Evolutionary conservation across 352 stramenopile genomes (phyloP).

Genomic region (Globisporangium cylindrosporum): DNA sequence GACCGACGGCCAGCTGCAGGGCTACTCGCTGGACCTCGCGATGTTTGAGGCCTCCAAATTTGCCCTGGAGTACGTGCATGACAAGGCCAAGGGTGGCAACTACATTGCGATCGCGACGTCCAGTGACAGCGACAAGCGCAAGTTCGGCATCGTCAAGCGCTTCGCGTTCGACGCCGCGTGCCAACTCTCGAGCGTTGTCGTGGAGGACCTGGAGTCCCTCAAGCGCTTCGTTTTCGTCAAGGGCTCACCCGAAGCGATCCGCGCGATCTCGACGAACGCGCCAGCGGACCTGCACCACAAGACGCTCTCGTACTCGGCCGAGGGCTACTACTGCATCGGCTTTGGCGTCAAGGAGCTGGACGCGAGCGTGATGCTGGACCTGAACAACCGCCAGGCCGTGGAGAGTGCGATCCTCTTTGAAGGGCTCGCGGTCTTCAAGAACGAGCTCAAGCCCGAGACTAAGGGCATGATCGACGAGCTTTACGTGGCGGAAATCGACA

Average conservation of each 20-base stretch:
- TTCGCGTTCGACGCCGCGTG: conserved; percentile 48
- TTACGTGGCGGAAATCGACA: conserved; percentile 34
- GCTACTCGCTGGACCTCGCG: conserved; percentile 45
- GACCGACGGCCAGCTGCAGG: conserved; percentile 29
- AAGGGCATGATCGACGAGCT: conserved; percentile 66
- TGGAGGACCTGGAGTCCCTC: conserved; percentile 34
- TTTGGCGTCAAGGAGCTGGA: conserved; percentile 34
- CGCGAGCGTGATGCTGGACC: conserved; percentile 10
- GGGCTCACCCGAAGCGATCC: conserved; percentile 33
- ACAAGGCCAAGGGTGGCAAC: conserved; percentile 17
- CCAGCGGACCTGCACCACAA: conserved; percentile 27
- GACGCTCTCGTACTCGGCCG: conserved; percentile 27
- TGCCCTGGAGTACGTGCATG: conserved; percentile 27
- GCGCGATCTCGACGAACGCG: conserved; percentile 8
- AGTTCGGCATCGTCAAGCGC: conserved; percentile 42
- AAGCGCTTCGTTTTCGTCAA: conserved; percentile 47
- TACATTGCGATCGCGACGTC: conserved; percentile 25
- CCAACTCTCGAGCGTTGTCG: conserved; percentile 46
- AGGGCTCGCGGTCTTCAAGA: conserved; percentile 82
- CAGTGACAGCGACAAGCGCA: conserved; percentile 6
- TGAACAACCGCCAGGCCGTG: conserved; percentile 32
- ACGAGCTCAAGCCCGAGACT: conserved; percentile 74
- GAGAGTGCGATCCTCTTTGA: conserved; percentile 58
- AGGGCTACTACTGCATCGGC: conserved; percentile 69
- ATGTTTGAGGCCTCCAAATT: conserved; percentile 49